Base-by-base conservation (phyloP, 768 basidiomycete species). In the Gloeostereum incarnatum region DNA sequence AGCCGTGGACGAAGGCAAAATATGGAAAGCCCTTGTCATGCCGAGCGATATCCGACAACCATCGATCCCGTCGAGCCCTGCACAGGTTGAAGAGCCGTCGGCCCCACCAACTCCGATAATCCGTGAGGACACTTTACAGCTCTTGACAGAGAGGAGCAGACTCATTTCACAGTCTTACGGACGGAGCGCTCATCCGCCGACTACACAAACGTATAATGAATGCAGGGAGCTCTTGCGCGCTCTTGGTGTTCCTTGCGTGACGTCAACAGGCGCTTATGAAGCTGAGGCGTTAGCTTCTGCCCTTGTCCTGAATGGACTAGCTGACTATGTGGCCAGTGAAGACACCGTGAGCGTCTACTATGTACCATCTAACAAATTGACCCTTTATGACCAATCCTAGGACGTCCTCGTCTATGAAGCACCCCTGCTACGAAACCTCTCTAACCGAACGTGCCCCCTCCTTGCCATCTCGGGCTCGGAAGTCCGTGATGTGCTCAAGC, bases 281-380 rank as follows among this genome's bases (percentile, higher is more conserved):
- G 92, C 83, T 1, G 92, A 96, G 57, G 89, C 85, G 1, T 59
- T 94, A 23, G 91, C 90, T 0, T 74, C 85, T 4, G 71, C 82
- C 6, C 65, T 94, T 26, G 89, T 87, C 8, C 49, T 78, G 11
- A 62, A 72, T 20, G 91, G 92, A 2, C 51, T 68, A 31, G 91
- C 87, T 0, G 90, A 96, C 58, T 91, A 75, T 51, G 92, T 94
- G 14, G 86, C 75, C 3, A 93, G 85, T 46, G 92, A 96, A 60
- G 92, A 96, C 55, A 87, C 86, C 17, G 83, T 85, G 52, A 24
- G 69, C 42, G 14, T 22, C 18, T n/a, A 39, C n/a, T 11, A 17
- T 31, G 23, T 31, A 13, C 25, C 20, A 11, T 49, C 34, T 23
- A 45, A 14, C 13, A 23, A 13, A 22, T 25, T 10, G 13, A 22